Base-by-base conservation (phyloP, 768 basidiomycete species). In the Neoboletus brunneissimus region DNA sequence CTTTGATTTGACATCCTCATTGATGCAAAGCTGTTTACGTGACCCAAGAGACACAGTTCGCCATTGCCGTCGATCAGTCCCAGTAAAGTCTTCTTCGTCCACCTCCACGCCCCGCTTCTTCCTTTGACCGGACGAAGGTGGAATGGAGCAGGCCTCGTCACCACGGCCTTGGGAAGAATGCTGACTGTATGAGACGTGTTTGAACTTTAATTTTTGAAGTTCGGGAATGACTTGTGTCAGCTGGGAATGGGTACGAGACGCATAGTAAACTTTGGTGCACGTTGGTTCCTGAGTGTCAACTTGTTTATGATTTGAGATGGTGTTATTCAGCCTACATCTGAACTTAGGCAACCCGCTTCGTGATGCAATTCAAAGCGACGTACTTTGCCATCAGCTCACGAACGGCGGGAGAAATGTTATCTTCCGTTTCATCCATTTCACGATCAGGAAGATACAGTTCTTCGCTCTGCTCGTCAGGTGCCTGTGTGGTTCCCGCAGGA, bases 241-340 rank as follows among this genome's bases (percentile, higher is more conserved):
- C 66, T 99, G 96, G 2, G 95, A 95, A 72, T 99, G 96, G 0
- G 96, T 99, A 32, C 96, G 80, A 0, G 97, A 98, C 0, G 95
- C 90, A 66, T 95, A 97, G 70, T 85, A 97, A 57, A 98, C 87
- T 77, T 93, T 90, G 37, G 84, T 88, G 65, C 88, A 89, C 5
- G 80, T 78, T 16, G 79, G 79, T 55, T 86, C 86, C 44, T 75
- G 75, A 31, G 62, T 54, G 31, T 59, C 58, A 10, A 40, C 35
- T 22, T 34, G 55, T 20, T 64, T 45, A 48, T 52, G 47, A 29
- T 23, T 45, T 23, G 61, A 59, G 32, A 7, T 27, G 1, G 56
- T 34, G 1, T 43, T 61, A 32, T 57, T 47, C 2, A 72, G 53
- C 56, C 71, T 67, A 42, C 31, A 51, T 55, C 38, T 25, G 11